Evolutionary conservation across 164 flowering plant species (phyloP).

Genomic region (Kingdonia uniflora): DNA sequence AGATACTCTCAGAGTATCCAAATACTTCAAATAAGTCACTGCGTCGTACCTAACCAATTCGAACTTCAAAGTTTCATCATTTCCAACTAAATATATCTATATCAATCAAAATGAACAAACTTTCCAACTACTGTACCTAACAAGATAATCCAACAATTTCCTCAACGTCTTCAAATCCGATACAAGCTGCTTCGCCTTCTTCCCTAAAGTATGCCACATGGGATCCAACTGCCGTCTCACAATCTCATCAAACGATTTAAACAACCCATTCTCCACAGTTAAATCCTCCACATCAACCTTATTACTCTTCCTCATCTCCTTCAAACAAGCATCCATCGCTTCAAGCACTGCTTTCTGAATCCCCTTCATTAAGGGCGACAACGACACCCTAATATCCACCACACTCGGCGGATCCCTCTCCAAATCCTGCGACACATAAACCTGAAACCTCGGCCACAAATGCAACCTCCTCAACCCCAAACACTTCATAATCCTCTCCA

Average conservation of each 20-base stretch:
- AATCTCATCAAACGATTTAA: slow-evolving; percentile 97
- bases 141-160: slow-evolving; percentile 91
- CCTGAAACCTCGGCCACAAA: slow-evolving; percentile 97
- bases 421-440: slow-evolving; percentile 74
- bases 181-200: slow-evolving; percentile 89
- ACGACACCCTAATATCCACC: slow-evolving; percentile 69
- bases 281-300: slow-evolving; percentile 97
- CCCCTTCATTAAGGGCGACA: slow-evolving; percentile 57
- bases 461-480: slow-evolving; percentile 50
- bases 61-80: neutral
- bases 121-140: slow-evolving; percentile 32
- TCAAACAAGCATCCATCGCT: slow-evolving; percentile 93
- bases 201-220: slow-evolving; percentile 93
- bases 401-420: slow-evolving; percentile 81
- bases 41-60: slow-evolving; percentile 72
- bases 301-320: slow-evolving; percentile 94
- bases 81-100: neutral
- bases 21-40: slow-evolving; percentile 85
- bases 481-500: slow-evolving; percentile 70
- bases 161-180: slow-evolving; percentile 90
- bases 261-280: slow-evolving; percentile 90
- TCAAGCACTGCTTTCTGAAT: slow-evolving; percentile 87
- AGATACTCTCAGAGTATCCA: slow-evolving; percentile 89
- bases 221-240: slow-evolving; percentile 90
- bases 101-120: neutral